Percentiles rank a stretch among this genome's conserved stretches.
Conservation (phyloP, 164 flowering plant species). For the Dillenia turbinata region DNA sequence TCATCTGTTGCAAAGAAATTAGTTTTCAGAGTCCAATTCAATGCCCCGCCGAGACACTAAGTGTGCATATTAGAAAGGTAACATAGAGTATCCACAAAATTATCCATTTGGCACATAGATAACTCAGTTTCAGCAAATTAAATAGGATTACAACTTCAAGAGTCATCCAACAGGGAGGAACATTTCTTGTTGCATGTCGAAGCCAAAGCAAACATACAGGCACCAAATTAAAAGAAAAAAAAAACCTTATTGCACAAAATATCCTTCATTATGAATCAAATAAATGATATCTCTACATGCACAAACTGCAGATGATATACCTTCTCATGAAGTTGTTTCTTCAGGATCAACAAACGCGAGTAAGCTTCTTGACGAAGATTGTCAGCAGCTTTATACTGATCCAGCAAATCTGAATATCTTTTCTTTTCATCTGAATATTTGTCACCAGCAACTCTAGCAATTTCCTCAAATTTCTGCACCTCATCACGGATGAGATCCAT, state of each 20-base stretch:
- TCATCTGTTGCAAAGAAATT: background rate
- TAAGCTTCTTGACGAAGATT: constrained; percentile 71
- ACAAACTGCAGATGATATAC: constrained; percentile 20
- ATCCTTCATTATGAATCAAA: background rate
- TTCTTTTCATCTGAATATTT: constrained; percentile 31
- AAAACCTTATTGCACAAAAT: background rate
- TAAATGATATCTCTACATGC: background rate
- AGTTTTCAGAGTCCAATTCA: background rate
- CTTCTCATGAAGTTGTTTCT: constrained; percentile 51
- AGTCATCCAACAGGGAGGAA: no score
- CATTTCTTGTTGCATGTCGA: no score
- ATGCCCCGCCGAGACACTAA: no score
- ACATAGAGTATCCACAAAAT: background rate
- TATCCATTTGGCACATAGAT: background rate
- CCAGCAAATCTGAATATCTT: constrained; percentile 31
- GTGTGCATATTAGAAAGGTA: background rate
- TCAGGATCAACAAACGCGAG: constrained; percentile 36
- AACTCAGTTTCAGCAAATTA: background rate
- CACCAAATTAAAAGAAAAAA: no score
- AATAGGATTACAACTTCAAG: no score
- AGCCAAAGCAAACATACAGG: no score
- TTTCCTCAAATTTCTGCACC: constrained; percentile 42
- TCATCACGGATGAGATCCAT: constrained; percentile 35
- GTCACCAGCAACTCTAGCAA: constrained; percentile 38
- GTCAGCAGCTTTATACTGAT: constrained; percentile 53